Percentiles rank a stretch among this genome's conserved stretches.
phyloP scores from a whole-genome alignment of 2,329 filamentous ascomycete genomes.

The Talaromyces piceae region DNA sequence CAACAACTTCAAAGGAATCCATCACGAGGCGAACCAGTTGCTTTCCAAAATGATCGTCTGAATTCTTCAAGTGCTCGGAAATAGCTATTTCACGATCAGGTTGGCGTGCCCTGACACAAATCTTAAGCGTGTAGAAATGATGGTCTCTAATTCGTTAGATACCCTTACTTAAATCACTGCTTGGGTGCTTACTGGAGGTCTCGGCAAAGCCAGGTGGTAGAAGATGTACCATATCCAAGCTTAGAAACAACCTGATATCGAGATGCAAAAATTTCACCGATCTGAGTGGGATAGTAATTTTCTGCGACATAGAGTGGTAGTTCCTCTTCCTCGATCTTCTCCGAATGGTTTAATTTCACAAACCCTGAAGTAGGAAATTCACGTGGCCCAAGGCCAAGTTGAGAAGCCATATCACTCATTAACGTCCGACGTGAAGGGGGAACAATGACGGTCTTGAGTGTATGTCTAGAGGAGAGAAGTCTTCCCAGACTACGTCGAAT shows the following conservation, averaged over 20 bases:
- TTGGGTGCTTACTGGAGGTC: constrained; percentile 13
- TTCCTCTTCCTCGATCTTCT: constrained; percentile 14
- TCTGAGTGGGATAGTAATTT: constrained; percentile 13
- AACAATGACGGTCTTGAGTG: too few relatives aligned
- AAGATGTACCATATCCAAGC: constrained; percentile 19
- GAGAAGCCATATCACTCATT: too few relatives aligned
- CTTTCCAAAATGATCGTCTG: constrained; percentile 22
- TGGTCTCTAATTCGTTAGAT: constrained; percentile 11
- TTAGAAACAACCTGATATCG: constrained; percentile 19
- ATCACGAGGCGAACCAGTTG: constrained; percentile 15
- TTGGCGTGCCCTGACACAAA: constrained; percentile 12
- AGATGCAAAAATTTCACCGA: constrained; percentile 15
- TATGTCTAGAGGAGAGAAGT: too few relatives aligned
- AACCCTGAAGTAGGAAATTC: constrained; percentile 13
- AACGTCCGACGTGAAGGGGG: too few relatives aligned
- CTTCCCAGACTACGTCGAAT: too few relatives aligned
- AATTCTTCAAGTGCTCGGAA: constrained; percentile 19
- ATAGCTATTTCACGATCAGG: constrained; percentile 18
- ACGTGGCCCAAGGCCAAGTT: too few relatives aligned
- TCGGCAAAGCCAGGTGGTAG: constrained; percentile 19
- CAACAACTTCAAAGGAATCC: constrained; percentile 2
- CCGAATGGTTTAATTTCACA: constrained; percentile 5
- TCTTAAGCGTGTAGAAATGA: constrained; percentile 14
- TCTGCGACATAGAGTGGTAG: constrained; percentile 13
- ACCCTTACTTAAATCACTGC: not conserved